Evolutionary conservation across 2,329 filamentous ascomycete species (phyloP).

Genomic region (Nothophoma quercina): DNA sequence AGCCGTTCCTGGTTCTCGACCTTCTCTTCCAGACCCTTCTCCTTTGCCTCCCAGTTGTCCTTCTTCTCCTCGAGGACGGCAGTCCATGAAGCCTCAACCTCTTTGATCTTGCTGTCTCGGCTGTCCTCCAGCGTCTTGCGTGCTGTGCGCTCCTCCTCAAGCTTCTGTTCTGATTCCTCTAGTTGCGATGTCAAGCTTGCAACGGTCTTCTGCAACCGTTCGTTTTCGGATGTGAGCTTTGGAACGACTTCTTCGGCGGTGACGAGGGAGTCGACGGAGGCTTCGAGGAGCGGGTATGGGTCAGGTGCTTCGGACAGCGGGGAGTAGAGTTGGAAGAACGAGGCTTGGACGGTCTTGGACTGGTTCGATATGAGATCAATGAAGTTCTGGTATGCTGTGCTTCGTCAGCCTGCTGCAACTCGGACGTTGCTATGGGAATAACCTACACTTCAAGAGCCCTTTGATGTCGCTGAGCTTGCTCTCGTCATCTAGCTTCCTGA

Average conservation of each 20-base stretch:
- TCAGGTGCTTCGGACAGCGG: slow-evolving; percentile 94
- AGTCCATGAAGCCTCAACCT: slow-evolving; percentile 88
- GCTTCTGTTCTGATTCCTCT: slow-evolving; percentile 79
- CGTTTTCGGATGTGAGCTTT: slow-evolving; percentile 86
- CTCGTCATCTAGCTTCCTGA: slow-evolving; percentile 89
- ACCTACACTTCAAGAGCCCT: slow-evolving; percentile 79
- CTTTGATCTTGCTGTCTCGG: slow-evolving; percentile 81
- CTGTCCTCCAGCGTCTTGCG: slow-evolving; percentile 78
- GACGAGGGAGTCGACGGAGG: slow-evolving; percentile 92
- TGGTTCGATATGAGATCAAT: slow-evolving; percentile 97
- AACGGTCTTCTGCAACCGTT: slow-evolving; percentile 82
- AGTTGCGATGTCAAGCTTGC: slow-evolving; percentile 78
- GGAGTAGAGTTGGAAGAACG: slow-evolving; percentile 92
- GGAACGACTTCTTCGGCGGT: slow-evolving; percentile 91
- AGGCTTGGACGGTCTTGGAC: slow-evolving; percentile 90
- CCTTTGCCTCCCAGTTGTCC: slow-evolving; percentile 95
- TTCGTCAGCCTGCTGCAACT: slow-evolving; percentile 26
- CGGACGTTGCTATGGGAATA: not conserved
- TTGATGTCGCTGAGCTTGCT: slow-evolving; percentile 90
- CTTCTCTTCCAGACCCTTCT: slow-evolving; percentile 90
- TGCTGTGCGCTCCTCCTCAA: slow-evolving; percentile 78
- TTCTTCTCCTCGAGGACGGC: slow-evolving; percentile 92
- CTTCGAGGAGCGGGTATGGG: slow-evolving; percentile 94
- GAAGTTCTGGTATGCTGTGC: slow-evolving; percentile 89
- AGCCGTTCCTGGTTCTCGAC: slow-evolving; percentile 91